Evolutionary conservation across 176 grass and related monocot species (phyloP).

Genomic region (Ensete ventricosum): DNA sequence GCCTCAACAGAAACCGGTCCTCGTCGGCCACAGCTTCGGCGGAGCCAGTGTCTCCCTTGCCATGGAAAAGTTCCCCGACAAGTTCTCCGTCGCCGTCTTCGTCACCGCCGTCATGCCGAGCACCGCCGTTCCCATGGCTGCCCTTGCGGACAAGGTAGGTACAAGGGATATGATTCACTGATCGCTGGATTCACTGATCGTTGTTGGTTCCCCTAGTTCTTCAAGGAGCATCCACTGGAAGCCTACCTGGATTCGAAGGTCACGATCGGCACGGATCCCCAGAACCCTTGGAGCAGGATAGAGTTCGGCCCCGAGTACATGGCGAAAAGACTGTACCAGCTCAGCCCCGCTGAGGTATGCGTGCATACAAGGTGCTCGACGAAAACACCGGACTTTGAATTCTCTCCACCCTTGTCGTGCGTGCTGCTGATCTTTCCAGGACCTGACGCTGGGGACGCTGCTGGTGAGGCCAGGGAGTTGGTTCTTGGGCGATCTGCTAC

Average conservation of each 20-base stretch:
- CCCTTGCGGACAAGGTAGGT: neutral
- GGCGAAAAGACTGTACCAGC: constrained; percentile 3
- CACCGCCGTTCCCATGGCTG: constrained; percentile 17
- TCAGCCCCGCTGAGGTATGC: constrained; percentile 17
- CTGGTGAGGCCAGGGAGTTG: constrained; percentile 6
- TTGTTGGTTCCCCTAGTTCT: neutral
- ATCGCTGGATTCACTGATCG: too few species aligned
- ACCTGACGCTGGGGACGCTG: constrained; percentile 26
- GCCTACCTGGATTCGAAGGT: neutral
- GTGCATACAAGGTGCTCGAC: neutral
- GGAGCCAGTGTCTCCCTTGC: constrained; percentile 2
- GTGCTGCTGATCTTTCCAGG: constrained; percentile 10
- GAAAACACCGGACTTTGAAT: neutral
- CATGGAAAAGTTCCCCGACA: constrained; percentile 24
- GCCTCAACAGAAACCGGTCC: constrained; percentile 4
- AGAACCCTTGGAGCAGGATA: neutral
- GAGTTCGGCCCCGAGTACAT: constrained; percentile 20
- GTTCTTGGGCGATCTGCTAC: constrained; percentile 23
- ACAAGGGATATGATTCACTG: too few species aligned
- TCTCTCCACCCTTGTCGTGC: too few species aligned
- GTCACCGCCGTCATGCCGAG: constrained; percentile 21
- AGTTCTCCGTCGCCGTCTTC: constrained; percentile 23
- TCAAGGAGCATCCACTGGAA: neutral
- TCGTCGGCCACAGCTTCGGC: constrained; percentile 29
- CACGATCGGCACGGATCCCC: neutral